Evolutionary conservation across 208 protist species (phyloP).

Genomic region (Naegleria fowleri): DNA sequence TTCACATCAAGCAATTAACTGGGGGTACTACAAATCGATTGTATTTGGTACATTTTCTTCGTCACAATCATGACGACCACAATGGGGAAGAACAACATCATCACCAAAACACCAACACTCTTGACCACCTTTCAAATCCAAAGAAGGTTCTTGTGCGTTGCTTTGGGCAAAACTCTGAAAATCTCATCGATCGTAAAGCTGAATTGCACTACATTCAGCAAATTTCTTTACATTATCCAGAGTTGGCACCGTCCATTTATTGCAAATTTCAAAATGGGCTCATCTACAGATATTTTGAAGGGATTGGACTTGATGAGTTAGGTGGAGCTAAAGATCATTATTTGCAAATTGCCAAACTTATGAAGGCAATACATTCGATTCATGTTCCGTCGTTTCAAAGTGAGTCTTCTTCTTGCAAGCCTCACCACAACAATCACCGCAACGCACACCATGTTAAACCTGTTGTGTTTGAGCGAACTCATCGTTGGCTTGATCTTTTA

Average conservation of each 20-base stretch:
- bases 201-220: neutral
- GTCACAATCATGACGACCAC: neutral
- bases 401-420: neutral
- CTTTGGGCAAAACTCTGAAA: neutral
- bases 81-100: too few relatives aligned
- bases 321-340: neutral
- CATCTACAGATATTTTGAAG: neutral
- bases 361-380: neutral
- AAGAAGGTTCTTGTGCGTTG: neutral
- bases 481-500: neutral
- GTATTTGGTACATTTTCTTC: neutral
- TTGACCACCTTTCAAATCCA: neutral
- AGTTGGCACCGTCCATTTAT: neutral
- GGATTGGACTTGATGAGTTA: neutral
- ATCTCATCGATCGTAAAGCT: neutral
- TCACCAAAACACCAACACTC: neutral
- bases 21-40: neutral
- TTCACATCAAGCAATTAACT: constrained; percentile 5
- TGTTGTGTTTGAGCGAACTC: neutral
- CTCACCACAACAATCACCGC: neutral
- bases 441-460: neutral
- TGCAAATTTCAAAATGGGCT: neutral
- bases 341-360: neutral
- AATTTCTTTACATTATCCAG: neutral
- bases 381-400: neutral